Evolutionary conservation across 176 grass and related monocot species (phyloP).

Genomic region (Tillandsia fasciculata): DNA sequence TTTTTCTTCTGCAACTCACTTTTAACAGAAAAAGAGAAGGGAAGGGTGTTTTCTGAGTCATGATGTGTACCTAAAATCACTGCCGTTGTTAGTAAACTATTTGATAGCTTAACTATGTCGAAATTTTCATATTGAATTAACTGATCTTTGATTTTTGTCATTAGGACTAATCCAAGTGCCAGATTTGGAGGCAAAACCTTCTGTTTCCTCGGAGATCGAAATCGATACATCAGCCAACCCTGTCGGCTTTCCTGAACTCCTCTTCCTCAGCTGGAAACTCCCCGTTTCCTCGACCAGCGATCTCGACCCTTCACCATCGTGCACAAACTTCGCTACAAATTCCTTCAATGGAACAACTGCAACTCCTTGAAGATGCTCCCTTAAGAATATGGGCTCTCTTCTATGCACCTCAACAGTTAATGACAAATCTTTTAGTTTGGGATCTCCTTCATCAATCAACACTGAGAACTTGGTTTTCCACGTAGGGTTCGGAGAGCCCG

Average conservation of each 20-base stretch:
- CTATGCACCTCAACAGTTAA: conserved; percentile 74
- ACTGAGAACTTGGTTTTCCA: conserved; percentile 81
- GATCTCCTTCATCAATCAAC: conserved; percentile 19
- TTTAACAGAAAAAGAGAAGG: too few species aligned
- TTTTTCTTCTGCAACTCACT: too few species aligned
- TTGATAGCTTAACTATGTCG: not conserved
- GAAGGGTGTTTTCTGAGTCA: too few species aligned
- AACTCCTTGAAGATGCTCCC: conserved; percentile 63
- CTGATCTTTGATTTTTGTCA: conserved; percentile 5
- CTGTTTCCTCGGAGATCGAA: conserved; percentile 42
- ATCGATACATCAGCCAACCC: conserved; percentile 77
- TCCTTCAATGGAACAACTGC: conserved; percentile 56
- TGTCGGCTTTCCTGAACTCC: conserved; percentile 49
- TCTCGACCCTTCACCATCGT: conserved; percentile 13
- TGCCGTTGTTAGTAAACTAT: too few species aligned
- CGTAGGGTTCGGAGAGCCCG: conserved; percentile 44
- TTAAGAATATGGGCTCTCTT: conserved; percentile 77
- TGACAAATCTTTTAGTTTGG: conserved; percentile 16
- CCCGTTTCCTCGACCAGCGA: conserved; percentile 40
- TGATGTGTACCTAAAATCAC: too few species aligned
- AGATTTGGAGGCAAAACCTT: conserved; percentile 14
- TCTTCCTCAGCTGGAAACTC: conserved; percentile 72
- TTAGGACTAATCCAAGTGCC: conserved; percentile 16
- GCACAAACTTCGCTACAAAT: conserved; percentile 38
- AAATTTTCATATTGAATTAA: conserved; percentile 2